A percentile compares a stretch with the other conserved stretches of the same genome.
Evolutionary conservation across 2,329 filamentous ascomycete species (phyloP).

Genomic region (Piedraia hortae): DNA sequence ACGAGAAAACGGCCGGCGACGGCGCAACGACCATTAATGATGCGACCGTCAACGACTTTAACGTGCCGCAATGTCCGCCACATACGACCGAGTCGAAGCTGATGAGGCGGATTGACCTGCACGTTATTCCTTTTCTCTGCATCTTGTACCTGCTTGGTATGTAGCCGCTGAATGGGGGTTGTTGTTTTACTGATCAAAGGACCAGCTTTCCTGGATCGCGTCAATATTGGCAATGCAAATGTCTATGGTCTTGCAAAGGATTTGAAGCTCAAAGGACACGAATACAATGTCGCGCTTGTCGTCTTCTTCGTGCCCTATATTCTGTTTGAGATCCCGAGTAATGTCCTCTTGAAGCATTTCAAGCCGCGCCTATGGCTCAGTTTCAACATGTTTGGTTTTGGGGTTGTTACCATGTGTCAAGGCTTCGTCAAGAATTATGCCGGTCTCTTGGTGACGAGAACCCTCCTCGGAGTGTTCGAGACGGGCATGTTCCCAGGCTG

Average conservation of each 20-base stretch:
- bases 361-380: slow-evolving; percentile 24
- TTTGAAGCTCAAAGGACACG: slow-evolving; percentile 16
- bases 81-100: slow-evolving; percentile 23
- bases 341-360: slow-evolving; percentile 24
- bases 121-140: slow-evolving; percentile 22
- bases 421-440: slow-evolving; percentile 52
- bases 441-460: slow-evolving; percentile 48
- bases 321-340: slow-evolving; percentile 26
- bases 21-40: too few relatives aligned
- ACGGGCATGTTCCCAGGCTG: slow-evolving; percentile 38
- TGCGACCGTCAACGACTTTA: slow-evolving; percentile 16
- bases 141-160: slow-evolving; percentile 20
- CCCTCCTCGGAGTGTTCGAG: slow-evolving; percentile 45
- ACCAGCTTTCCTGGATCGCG: slow-evolving; percentile 11
- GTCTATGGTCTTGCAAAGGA: slow-evolving; percentile 22
- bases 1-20: too few relatives aligned
- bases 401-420: slow-evolving; percentile 45
- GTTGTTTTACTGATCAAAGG: background rate
- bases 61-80: slow-evolving; percentile 18
- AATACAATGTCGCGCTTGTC: slow-evolving; percentile 24
- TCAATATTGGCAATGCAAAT: slow-evolving; percentile 27
- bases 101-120: slow-evolving; percentile 18
- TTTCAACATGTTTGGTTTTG: slow-evolving; percentile 63
- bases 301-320: slow-evolving; percentile 26
- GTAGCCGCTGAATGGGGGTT: background rate